These are phyloP conservation scores for Poterioochromonas sp. DNA, from an alignment of 352 stramenopile genomes.

Conservation along the genomic window DNA sequence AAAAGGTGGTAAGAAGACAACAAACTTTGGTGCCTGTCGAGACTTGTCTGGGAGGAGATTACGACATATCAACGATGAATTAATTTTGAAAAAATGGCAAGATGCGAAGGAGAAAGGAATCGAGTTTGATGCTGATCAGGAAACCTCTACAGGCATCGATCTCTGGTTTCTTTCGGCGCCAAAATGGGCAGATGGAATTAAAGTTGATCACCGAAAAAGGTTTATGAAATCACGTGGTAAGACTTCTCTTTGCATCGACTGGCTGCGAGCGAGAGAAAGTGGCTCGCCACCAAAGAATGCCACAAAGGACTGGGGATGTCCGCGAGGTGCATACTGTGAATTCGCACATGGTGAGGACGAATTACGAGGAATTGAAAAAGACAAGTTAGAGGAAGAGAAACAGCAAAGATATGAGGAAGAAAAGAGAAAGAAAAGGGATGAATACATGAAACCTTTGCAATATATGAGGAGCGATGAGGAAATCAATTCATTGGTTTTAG, in stretches of 20 bases:
- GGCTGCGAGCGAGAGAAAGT: slow-evolving; percentile 10
- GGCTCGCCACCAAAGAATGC: neutral
- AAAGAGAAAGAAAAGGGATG: neutral
- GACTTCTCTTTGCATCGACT: slow-evolving; percentile 37
- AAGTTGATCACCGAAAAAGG: neutral
- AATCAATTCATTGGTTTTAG: neutral
- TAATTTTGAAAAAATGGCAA: slow-evolving; percentile 31
- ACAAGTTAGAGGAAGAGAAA: neutral
- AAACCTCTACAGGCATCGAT: slow-evolving; percentile 29
- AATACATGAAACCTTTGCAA: neutral
- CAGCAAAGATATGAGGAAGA: neutral
- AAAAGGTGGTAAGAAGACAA: slow-evolving; percentile 54
- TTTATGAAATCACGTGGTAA: slow-evolving; percentile 1
- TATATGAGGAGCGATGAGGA: neutral
- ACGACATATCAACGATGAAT: slow-evolving; percentile 73
- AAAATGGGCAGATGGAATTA: slow-evolving; percentile 25
- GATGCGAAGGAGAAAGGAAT: neutral
- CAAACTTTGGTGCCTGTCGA: slow-evolving; percentile 75
- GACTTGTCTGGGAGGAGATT: slow-evolving; percentile 71
- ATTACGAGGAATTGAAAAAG: neutral
- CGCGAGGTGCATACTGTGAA: slow-evolving; percentile 42
- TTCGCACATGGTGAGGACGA: slow-evolving; percentile 46
- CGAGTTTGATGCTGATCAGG: neutral
- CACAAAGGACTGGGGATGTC: slow-evolving; percentile 44
- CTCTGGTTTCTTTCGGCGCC: slow-evolving; percentile 23